Evolutionary conservation across 306 rosid genomes (phyloP).

Genomic region (Cotoneaster glaucophyllus): DNA sequence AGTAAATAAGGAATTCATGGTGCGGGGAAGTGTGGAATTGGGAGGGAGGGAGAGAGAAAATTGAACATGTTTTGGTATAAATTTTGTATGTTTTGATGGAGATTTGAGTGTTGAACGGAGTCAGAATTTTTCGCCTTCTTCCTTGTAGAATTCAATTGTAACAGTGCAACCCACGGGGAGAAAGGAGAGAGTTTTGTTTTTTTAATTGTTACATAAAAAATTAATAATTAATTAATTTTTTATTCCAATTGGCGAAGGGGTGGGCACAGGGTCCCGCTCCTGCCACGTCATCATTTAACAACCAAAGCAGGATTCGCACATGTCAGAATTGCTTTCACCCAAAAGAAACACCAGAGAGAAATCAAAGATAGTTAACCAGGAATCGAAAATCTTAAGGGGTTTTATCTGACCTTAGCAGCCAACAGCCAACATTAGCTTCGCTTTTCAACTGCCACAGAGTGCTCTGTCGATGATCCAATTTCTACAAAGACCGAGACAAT

Average conservation of each 20-base stretch:
- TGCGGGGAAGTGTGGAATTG: background rate
- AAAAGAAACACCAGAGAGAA: background rate
- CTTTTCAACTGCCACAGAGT: background rate
- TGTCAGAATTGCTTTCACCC: background rate
- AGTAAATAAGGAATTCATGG: background rate
- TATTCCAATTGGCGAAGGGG: too few species aligned
- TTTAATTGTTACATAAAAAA: too few species aligned
- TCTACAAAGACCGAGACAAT: background rate
- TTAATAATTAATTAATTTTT: too few species aligned
- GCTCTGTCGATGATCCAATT: background rate
- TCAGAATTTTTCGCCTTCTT: too few species aligned
- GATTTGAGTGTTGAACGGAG: too few species aligned
- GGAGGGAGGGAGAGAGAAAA: background rate
- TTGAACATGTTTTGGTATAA: too few species aligned
- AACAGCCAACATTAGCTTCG: slow-evolving; percentile 2
- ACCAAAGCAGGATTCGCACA: background rate
- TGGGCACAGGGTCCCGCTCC: too few species aligned
- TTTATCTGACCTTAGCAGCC: slow-evolving; percentile 22
- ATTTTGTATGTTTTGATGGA: too few species aligned
- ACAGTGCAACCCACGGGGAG: accelerated
- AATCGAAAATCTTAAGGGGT: background rate
- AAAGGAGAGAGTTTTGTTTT: too few species aligned
- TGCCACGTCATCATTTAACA: too few species aligned
- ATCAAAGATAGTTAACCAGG: background rate
- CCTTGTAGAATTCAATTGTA: too few species aligned